Percentiles rank a stretch among this genome's conserved stretches.
These are phyloP conservation scores for Croton laevigatus DNA, from an alignment of 441 rosid genomes.

Conservation along the genomic window DNA sequence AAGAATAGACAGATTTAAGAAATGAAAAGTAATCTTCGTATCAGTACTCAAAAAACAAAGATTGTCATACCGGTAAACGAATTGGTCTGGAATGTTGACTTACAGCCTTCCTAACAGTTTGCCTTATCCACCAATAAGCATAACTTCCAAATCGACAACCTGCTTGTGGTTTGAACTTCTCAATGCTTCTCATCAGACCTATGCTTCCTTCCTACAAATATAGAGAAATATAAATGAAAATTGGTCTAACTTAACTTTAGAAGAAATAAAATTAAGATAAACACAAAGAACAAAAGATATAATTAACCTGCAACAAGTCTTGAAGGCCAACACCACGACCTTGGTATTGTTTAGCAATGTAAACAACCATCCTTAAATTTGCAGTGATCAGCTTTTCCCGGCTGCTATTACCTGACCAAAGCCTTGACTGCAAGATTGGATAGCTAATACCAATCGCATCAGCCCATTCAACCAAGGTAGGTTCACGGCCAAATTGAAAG, in stretches of 20 bases:
- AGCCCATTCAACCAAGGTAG: slow-evolving; percentile 75
- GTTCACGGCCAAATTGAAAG: slow-evolving; percentile 72
- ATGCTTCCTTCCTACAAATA: slow-evolving; percentile 70
- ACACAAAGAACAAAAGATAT: neutral
- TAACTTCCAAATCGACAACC: slow-evolving; percentile 84
- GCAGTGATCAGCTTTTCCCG: slow-evolving; percentile 64
- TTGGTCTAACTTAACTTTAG: neutral
- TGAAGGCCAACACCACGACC: slow-evolving; percentile 73
- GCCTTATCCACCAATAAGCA: slow-evolving; percentile 95
- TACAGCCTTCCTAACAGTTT: slow-evolving; percentile 63
- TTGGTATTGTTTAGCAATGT: slow-evolving; percentile 76
- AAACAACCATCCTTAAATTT: slow-evolving; percentile 77
- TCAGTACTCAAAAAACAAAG: neutral
- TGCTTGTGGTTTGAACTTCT: slow-evolving; percentile 76
- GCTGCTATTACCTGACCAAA: slow-evolving; percentile 55
- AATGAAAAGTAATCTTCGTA: slow-evolving; percentile 4
- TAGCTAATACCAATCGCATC: slow-evolving; percentile 57
- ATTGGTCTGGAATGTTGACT: slow-evolving; percentile 71
- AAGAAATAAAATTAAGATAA: slow-evolving; percentile 4
- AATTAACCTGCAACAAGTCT: slow-evolving; percentile 73
- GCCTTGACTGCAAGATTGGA: slow-evolving; percentile 50
- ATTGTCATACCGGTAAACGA: slow-evolving; percentile 67
- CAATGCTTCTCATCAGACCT: slow-evolving; percentile 89
- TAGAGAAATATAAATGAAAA: neutral
- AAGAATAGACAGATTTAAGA: neutral